Conservation (phyloP, 768 basidiomycete genomes). For the Boletus sp. region DNA sequence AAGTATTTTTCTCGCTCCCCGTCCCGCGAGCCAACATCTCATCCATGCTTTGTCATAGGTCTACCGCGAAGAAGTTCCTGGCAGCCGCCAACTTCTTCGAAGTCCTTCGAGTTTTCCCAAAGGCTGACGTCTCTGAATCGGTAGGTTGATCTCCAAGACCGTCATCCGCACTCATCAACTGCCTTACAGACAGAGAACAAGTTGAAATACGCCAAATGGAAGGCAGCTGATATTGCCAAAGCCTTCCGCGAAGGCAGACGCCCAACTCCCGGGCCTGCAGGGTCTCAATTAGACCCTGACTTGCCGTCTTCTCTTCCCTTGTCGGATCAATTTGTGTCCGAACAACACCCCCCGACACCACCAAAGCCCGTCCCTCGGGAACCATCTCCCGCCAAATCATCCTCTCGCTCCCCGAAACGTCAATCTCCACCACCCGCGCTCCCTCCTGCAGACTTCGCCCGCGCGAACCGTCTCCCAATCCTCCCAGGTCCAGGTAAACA, state of each 20-base stretch:
- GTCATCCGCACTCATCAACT: not conserved
- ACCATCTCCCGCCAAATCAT: conserved; percentile 18
- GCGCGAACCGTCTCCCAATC: conserved; percentile 28
- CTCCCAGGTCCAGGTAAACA: conserved; percentile 22
- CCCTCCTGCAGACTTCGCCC: conserved; percentile 26
- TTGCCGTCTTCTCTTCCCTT: conserved; percentile 2
- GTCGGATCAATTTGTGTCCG: conserved; percentile 14
- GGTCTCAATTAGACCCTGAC: conserved; percentile 33
- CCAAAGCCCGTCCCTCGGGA: conserved; percentile 26
- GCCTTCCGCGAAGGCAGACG: conserved; percentile 90
- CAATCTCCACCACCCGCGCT: conserved; percentile 32
- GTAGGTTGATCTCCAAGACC: conserved; percentile 35
- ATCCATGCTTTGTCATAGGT: conserved; percentile 41
- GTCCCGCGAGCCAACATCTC: conserved; percentile 2
- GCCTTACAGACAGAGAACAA: conserved; percentile 71
- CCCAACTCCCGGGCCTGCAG: conserved; percentile 77
- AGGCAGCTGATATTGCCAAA: conserved; percentile 92
- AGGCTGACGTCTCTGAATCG: conserved; percentile 51
- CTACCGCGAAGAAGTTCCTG: conserved; percentile 91
- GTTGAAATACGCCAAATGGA: conserved; percentile 95
- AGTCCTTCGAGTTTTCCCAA: conserved; percentile 73
- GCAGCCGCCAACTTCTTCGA: conserved; percentile 96
- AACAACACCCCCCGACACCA: conserved; percentile 15
- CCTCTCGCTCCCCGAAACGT: conserved; percentile 30
- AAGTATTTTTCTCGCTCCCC: conserved; percentile 47